phyloP scores from a whole-genome alignment of 768 basidiomycete genomes.

The Hericium coralloides region DNA sequence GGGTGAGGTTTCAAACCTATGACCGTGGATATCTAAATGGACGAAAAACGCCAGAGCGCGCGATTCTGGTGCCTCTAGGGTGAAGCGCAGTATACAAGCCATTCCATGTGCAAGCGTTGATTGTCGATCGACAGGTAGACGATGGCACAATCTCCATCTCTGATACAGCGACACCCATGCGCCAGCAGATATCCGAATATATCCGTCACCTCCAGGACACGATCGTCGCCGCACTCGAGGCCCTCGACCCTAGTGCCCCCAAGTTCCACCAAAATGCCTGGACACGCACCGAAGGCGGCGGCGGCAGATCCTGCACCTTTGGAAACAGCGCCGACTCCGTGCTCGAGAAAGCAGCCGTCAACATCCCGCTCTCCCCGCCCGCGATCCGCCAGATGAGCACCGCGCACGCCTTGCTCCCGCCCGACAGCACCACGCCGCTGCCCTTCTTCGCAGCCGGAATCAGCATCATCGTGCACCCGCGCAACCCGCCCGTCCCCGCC shows the following conservation, averaged over 20 bases:
- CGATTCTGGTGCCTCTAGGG: too few relatives aligned
- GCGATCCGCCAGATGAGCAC: constrained; percentile 94
- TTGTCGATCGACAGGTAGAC: too few relatives aligned
- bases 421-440: constrained; percentile 50
- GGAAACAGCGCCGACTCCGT: constrained; percentile 6
- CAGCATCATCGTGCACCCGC: constrained; percentile 89
- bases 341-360: constrained; percentile 94
- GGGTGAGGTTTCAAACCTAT: too few relatives aligned
- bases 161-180: constrained; percentile 36
- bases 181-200: constrained; percentile 67
- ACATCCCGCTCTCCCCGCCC: constrained; percentile 84
- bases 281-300: constrained; percentile 59
- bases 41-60: too few relatives aligned
- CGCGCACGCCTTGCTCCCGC: constrained; percentile 72
- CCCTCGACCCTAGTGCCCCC: constrained; percentile 59
- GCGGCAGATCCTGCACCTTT: constrained; percentile 81
- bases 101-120: too few relatives aligned
- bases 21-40: too few relatives aligned
- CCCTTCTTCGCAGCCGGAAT: constrained; percentile 94
- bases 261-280: constrained; percentile 75
- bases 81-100: too few relatives aligned
- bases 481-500: constrained; percentile 89
- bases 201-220: constrained; percentile 69
- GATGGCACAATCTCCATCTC: too few relatives aligned
- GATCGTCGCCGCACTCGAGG: constrained; percentile 71